Evolutionary conservation across 208 protist species (phyloP), one percentile per base, ranked within the genome.

Genomic region (Trypanosoma platydactyli): DNA sequence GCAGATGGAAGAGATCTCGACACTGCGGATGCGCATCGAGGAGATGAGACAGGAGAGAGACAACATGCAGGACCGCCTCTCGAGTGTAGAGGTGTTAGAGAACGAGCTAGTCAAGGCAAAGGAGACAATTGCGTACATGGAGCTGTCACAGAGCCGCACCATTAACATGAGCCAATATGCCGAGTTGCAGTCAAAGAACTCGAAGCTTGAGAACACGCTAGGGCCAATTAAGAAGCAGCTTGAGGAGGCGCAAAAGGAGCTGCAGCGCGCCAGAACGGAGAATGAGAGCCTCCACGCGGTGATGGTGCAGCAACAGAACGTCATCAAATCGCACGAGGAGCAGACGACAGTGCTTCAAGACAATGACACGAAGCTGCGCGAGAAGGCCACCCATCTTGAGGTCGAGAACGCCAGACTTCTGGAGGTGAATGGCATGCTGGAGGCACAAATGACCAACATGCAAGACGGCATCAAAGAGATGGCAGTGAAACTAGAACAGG

Each of bases 91-190:
- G 64, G 78, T 76, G 58, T 56, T 93, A 25, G 86, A 95, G 73
- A 84, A 93, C 50, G 51, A 77, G 13, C 76, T 93, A 11, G 84
- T 93, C 40, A 88, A 91, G 73, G 89, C 89, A 33, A 91, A 93
- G 80, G 89, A 95, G 69, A 92, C 84, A 24, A 92, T 95, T 56
- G 86, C 86, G 1, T 92, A 87, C 62, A 92, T 95, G 86, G 89
- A 95, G 69, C 70, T 91, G 18, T 77, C 89, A 45, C 79, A 92
- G 78, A 85, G 77, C 57, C 77, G 73, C 44, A 79, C 71, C 24
- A 92, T 94, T 64, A 86, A 88, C 73, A 84, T 91, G 78, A 89
- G 79, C 54, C 83, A 94, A 72, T 95, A 85, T 68, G 89, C 86
- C 0, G 84, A 83, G 63, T 68, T 91, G 46, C 84, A 90, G 63